phyloP scores from a whole-genome alignment of 176 grass and related monocot species.

The Zizania latifolia region DNA sequence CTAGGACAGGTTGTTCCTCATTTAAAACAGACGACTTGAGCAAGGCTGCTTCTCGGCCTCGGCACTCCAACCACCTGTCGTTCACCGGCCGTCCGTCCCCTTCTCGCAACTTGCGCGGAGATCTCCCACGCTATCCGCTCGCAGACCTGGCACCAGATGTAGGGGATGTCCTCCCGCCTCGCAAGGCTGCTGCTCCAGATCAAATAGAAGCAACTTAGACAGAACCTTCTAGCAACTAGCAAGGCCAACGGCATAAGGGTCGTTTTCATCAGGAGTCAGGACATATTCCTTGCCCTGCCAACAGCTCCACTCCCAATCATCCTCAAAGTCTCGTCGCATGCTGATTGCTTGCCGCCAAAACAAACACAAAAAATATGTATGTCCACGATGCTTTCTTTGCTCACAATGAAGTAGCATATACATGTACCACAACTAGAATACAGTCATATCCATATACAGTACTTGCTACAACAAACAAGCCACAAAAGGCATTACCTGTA shows the following conservation, averaged over 20 bases:
- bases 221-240: not conserved
- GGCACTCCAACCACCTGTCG: no score
- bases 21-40: not conserved
- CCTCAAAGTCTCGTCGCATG: not conserved
- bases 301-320: not conserved
- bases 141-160: conserved; percentile 73
- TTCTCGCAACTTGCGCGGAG: conserved; percentile 54
- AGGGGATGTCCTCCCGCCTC: conserved; percentile 85
- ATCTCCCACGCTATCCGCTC: conserved; percentile 89
- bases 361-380: not conserved
- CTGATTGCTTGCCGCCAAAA: not conserved
- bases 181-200: no score
- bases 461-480: not conserved
- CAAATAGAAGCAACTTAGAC: no score
- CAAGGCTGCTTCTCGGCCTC: not conserved
- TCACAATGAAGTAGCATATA: conserved; percentile 14
- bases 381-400: not conserved
- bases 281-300: not conserved
- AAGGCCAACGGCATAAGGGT: conserved; percentile 15
- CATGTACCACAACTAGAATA: conserved; percentile 5
- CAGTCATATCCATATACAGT: not conserved
- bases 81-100: no score
- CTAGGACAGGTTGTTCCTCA: not conserved
- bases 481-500: conserved; percentile 27
- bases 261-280: not conserved